Base-by-base conservation (phyloP, 2,329 filamentous ascomycete species). In the Sarocladium kiliense region DNA sequence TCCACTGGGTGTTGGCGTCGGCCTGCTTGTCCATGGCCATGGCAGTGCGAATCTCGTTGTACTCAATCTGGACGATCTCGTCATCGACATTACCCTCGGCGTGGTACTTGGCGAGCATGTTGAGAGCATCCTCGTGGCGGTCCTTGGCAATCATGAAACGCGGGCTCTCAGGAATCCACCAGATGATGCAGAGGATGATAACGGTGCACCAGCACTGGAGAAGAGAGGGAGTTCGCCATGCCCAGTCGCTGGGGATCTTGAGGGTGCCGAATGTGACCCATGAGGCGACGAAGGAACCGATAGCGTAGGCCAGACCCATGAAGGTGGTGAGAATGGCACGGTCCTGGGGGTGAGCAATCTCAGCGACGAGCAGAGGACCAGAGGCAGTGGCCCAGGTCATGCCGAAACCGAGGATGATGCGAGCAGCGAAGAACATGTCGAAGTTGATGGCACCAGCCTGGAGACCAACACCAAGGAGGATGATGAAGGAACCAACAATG, bases 131-230 rank as follows among this genome's bases (percentile, higher is more conserved):
- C 6, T 82, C 77, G 14, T 54, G 47, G 3, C 21, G 45, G 4
- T 59, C 61, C 0, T 59, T 61, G 0, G 62, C 60, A 55, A 82
- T 80, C 11, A 85, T 70, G 79, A 80, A 86, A 54, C 83, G 70
- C 3, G 84, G 84, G 6, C 79, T 84, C 61, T 87, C 84, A 0
- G 84, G 83, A 1, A 86, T 69, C 57, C 81, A 74, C 45, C 75
- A 81, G 9, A 77, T 49, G 1, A 59, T 34, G 30, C 50, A 53
- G 23, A 53, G 50, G n/a, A 53, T 53, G 36, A 53, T 41, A 21
- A 53, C 21, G 36, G 50, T 53, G 50, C 50, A 53, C 50, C 50
- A 53, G 36, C 50, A 53, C 36, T 68, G 66, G 0, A 67, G 57
- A 0, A 68, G 56, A 0, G 64, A 68, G 0, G 69, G 67, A 3